Percentiles rank a stretch among this genome's conserved stretches.
Conservation (phyloP, 2,329 filamentous ascomycete genomes). For the Epichloe sp. region DNA sequence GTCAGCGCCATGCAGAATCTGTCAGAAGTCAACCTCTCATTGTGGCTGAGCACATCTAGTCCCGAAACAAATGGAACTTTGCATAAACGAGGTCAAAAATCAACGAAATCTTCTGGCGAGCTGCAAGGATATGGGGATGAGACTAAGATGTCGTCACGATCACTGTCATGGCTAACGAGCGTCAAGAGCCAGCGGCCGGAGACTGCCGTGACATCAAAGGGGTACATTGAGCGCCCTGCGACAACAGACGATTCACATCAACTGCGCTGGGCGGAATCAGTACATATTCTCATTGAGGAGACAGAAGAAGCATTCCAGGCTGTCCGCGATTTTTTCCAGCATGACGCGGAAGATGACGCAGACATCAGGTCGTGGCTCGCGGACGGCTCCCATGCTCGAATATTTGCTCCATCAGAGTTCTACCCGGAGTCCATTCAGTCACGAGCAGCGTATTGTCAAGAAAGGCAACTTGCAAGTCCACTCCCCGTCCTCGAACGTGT, state of each 20-base stretch:
- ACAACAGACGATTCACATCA: background rate
- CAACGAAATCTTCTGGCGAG: background rate
- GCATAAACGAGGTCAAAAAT: background rate
- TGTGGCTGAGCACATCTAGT: background rate
- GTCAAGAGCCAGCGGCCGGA: constrained; percentile 9
- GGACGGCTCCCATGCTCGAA: constrained; percentile 7
- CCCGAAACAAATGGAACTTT: background rate
- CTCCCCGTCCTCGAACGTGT: background rate
- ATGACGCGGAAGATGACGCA: constrained; percentile 22
- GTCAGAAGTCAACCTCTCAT: background rate
- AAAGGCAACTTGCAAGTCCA: background rate
- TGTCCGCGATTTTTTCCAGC: constrained; percentile 27
- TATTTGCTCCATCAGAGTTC: background rate
- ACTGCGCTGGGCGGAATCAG: constrained; percentile 21
- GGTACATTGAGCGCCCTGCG: constrained; percentile 1
- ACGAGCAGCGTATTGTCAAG: background rate
- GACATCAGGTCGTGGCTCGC: constrained; percentile 15
- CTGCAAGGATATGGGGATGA: background rate
- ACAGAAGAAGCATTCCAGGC: constrained; percentile 37
- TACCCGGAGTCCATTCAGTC: background rate
- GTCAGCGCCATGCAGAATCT: background rate
- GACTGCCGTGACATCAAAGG: background rate
- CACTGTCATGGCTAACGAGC: constrained; percentile 11
- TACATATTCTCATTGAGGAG: constrained; percentile 34
- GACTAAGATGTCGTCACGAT: background rate